Evolutionary conservation across 2,329 filamentous ascomycete species (phyloP), one percentile per base, ranked within the genome.

Genomic region (Penicillium hesseltinei): DNA sequence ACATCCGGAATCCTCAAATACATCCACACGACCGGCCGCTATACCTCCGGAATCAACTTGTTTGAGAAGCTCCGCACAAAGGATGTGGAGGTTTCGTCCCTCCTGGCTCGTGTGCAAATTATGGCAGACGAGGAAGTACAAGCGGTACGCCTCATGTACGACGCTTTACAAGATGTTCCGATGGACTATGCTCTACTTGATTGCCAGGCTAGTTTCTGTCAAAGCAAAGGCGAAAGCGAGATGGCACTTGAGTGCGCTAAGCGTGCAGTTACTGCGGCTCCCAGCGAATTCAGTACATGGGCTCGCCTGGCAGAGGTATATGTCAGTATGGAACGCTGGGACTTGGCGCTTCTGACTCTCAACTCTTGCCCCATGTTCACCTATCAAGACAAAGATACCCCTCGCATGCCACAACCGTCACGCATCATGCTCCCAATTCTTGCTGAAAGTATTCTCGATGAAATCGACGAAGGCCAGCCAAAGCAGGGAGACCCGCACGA

Each of bases 281-380:
- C 94, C 0, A 97, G 92, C 73, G 94, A 99, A 73, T 99, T 99
- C 70, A 90, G 91, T 53, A 97, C 94, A 0, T 99, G 94, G 94
- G 93, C 94, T 56, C 84, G 92, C 56, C 77, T 99, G 62, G 92
- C 92, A 2, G 91, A 97, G 72, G 89, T 97, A 33, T 99, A 99
- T 67, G 90, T 97, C 54, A 85, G 88, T 49, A 85, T 96, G 77
- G 94, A 99, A 73, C 91, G 96, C 71, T 99, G 94, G 92, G 94
- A 97, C 71, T 86, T 97, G 65, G 94, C 94, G 0, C 83, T 99
- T 25, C 87, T 96, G 5, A 97, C 94, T 4, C 82, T 99, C 51
- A 99, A 99, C 77, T 99, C 94, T 19, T 99, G 94, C 74, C 94
- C 94, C 9, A 99, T 99, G 94, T 99, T 99, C 75, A 99, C 94